phyloP scores from a whole-genome alignment of 108 stramenopile genomes.

The Mayamaea pseudoterrestris region DNA sequence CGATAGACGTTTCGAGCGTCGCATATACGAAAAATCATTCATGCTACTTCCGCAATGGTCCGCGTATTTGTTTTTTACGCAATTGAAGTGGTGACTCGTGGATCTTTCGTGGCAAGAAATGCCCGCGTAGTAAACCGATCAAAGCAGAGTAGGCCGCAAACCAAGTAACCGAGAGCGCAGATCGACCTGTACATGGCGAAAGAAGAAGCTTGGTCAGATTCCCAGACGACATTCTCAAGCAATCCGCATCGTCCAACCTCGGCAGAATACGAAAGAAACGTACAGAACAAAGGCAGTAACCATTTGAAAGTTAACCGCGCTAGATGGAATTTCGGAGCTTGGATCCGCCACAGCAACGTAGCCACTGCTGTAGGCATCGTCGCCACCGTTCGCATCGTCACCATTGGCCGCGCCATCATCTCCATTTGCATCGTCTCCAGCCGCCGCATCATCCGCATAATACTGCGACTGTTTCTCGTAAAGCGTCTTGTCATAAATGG shows the following conservation, averaged over 20 bases:
- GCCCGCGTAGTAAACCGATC: conserved; percentile 69
- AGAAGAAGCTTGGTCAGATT: not conserved
- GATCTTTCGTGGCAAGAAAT: conserved; percentile 59
- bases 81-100: conserved; percentile 43
- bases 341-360: not conserved
- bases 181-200: conserved; percentile 24
- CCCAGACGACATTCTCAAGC: too few species aligned
- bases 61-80: too few species aligned
- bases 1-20: too few species aligned
- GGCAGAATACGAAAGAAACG: conserved; percentile 14
- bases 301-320: conserved; percentile 65
- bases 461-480: not conserved
- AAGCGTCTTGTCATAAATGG: conserved; percentile 19
- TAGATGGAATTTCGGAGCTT: conserved; percentile 31
- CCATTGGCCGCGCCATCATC: conserved; percentile 8
- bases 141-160: conserved; percentile 59
- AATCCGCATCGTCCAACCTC: too few species aligned
- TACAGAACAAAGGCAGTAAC: conserved; percentile 64
- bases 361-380: not conserved
- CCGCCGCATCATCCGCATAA: not conserved
- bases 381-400: conserved; percentile 17
- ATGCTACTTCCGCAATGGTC: too few species aligned
- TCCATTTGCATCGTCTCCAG: conserved; percentile 7
- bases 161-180: conserved; percentile 54
- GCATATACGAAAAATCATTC: too few species aligned